Conservation (phyloP, 495 filamentous ascomycete genomes). For the Cercophora scortea region DNA sequence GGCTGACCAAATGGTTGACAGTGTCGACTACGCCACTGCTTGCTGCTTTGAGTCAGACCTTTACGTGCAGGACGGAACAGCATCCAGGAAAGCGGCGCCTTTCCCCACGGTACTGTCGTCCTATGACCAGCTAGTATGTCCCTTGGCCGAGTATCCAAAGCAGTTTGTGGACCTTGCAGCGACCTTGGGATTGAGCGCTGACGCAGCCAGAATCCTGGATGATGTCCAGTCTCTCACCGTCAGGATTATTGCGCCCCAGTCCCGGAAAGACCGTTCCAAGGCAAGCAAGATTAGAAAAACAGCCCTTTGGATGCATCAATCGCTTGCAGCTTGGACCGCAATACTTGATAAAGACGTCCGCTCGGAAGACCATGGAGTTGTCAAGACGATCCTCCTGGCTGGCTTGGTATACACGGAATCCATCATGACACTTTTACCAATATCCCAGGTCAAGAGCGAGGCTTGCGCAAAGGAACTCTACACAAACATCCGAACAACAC, state of each 20-base stretch:
- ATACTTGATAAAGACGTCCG: not conserved
- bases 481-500: conserved; percentile 1
- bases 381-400: conserved; percentile 2
- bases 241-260: not conserved
- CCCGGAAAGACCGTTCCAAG: no score
- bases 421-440: not conserved
- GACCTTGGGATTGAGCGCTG: not conserved
- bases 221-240: conserved; percentile 11
- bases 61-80: conserved; percentile 4
- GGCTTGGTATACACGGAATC: conserved; percentile 2
- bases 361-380: not conserved
- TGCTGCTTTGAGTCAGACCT: conserved; percentile 13
- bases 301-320: not conserved
- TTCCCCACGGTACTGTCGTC: not conserved
- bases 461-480: not conserved
- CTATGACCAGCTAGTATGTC: not conserved
- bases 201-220: conserved; percentile 8
- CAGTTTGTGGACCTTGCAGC: not conserved
- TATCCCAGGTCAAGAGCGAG: conserved; percentile 1
- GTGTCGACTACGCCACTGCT: conserved; percentile 15
- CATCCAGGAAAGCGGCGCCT: not conserved
- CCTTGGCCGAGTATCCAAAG: not conserved
- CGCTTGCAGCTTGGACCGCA: not conserved
- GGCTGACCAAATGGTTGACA: conserved; percentile 1
- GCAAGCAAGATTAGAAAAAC: not conserved